Conservation (phyloP, 345 rosid species). For the Aquilaria yunnanensis region DNA sequence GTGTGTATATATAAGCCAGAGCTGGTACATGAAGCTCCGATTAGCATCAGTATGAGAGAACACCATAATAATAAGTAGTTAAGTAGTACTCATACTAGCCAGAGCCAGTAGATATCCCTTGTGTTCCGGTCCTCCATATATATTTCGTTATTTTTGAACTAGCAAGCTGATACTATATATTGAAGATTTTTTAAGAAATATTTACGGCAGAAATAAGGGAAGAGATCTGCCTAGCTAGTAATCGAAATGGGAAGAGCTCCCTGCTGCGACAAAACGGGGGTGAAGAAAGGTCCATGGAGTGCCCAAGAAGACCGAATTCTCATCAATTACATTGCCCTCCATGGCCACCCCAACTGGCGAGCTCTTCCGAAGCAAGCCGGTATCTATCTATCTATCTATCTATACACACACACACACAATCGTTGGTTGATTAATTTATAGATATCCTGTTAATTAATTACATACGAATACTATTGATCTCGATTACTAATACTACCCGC, state of each 20-base stretch:
- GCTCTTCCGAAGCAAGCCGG: constrained; percentile 80
- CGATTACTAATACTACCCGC: background rate
- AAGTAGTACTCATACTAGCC: too few relatives aligned
- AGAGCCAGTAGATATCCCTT: too few relatives aligned
- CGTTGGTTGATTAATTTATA: background rate
- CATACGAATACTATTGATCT: background rate
- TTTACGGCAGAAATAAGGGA: too few relatives aligned
- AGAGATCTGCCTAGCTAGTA: background rate
- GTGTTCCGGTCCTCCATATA: too few relatives aligned
- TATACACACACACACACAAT: background rate
- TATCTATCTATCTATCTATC: constrained; percentile 3
- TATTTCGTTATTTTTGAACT: too few relatives aligned
- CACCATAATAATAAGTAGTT: too few relatives aligned
- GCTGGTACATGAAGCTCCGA: too few relatives aligned
- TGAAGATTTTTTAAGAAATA: too few relatives aligned
- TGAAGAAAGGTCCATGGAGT: constrained; percentile 83
- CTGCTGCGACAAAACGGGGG: constrained; percentile 71
- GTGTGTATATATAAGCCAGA: too few relatives aligned
- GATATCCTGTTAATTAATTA: too few relatives aligned
- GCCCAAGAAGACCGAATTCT: constrained; percentile 57
- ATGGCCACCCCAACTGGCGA: constrained; percentile 73
- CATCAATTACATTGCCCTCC: constrained; percentile 36
- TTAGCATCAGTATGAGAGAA: too few relatives aligned
- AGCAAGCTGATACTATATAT: too few relatives aligned
- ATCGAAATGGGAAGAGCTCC: constrained; percentile 68